Evolutionary conservation across 352 stramenopile species (phyloP).

Genomic region (Globisporangium okanoganense): DNA sequence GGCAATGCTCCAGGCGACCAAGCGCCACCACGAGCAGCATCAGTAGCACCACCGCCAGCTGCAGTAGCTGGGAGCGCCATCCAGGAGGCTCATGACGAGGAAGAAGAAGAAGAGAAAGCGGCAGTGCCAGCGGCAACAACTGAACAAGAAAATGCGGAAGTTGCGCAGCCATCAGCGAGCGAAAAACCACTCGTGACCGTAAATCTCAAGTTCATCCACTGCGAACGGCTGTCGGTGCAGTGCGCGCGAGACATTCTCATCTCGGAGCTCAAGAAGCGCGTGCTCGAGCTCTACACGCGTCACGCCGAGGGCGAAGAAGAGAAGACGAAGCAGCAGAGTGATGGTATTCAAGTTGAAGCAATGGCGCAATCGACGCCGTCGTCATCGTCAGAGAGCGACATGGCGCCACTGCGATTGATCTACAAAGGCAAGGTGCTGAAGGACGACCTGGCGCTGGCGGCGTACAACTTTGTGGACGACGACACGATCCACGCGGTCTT

Average conservation of each 20-base stretch:
- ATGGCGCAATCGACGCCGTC: neutral
- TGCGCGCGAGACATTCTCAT: conserved; percentile 19
- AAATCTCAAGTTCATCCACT: conserved; percentile 44
- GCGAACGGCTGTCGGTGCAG: conserved; percentile 24
- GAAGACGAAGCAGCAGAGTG: neutral
- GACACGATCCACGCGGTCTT: conserved; percentile 46
- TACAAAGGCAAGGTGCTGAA: conserved; percentile 56
- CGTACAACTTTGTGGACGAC: conserved; percentile 28
- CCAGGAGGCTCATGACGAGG: neutral
- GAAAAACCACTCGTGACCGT: conserved; percentile 16
- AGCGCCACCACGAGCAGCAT: neutral
- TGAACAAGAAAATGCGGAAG: neutral
- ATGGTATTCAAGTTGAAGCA: neutral
- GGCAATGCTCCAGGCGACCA: neutral
- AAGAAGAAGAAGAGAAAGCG: conserved; percentile 13
- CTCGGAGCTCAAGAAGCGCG: conserved; percentile 23
- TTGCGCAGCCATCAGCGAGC: neutral
- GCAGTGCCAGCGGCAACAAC: neutral
- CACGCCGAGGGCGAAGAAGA: neutral
- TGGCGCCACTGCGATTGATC: conserved; percentile 28
- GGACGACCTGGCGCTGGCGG: conserved; percentile 26
- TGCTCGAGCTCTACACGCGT: conserved; percentile 12
- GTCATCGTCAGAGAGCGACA: neutral
- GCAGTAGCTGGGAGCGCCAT: neutral
- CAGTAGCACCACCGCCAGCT: neutral